Evolutionary conservation across 192 early-diverging fungal genomes (phyloP).

Genomic region (Thamnidium elegans): DNA sequence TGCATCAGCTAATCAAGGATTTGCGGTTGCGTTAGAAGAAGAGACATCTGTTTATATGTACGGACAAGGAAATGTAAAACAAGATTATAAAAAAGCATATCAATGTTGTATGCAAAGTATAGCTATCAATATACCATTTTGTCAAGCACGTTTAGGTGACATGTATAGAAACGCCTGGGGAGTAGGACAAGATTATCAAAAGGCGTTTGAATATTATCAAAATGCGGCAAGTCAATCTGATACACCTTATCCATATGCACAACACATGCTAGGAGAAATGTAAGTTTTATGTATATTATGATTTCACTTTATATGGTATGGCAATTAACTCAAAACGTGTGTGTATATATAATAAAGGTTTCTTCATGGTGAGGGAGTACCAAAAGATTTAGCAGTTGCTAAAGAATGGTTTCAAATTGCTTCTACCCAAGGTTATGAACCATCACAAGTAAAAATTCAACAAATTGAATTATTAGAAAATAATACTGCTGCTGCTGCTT

Average conservation of each 20-base stretch:
- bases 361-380: constrained; percentile 36
- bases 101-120: constrained; percentile 6
- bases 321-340: background rate
- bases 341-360: constrained; percentile 19
- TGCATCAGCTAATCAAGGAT: constrained; percentile 22
- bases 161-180: constrained; percentile 41
- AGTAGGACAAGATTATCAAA: constrained; percentile 26
- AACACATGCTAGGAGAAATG: constrained; percentile 34
- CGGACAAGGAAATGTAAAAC: constrained; percentile 15
- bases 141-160: constrained; percentile 29
- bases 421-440: constrained; percentile 29
- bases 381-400: constrained; percentile 27
- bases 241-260: constrained; percentile 23
- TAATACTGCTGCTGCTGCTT: background rate
- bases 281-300: background rate
- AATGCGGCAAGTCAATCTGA: constrained; percentile 34
- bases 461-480: background rate
- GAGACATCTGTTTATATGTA: constrained; percentile 23
- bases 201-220: constrained; percentile 34
- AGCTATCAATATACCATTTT: constrained; percentile 7
- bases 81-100: constrained; percentile 28
- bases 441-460: constrained; percentile 22
- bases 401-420: constrained; percentile 36
- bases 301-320: background rate
- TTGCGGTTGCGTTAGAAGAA: constrained; percentile 30